Base-by-base conservation (phyloP, 1,284 basidiomycete genomes). In the Boletus sp. region DNA sequence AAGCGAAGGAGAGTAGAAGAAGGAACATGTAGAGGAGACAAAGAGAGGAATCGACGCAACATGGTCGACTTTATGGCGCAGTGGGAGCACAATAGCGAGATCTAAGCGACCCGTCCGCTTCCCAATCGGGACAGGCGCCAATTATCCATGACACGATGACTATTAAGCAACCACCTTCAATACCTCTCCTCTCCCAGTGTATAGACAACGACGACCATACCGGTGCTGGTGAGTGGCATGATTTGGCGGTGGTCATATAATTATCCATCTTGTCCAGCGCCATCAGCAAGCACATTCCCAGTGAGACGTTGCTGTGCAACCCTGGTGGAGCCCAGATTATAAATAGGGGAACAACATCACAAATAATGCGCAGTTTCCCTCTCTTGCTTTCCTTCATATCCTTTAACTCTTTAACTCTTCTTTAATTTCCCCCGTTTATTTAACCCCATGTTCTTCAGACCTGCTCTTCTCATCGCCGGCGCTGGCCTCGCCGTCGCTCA, bases 401-500 rank as follows among this genome's bases (percentile, higher is more conserved):
- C 8, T 32, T 4, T 14, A 30, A 22, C 20, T 14, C n/a, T 25
- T 26, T 30, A 30, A 26, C 35, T 13, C 34, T n/a, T n/a, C n/a
- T n/a, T n/a, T n/a, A n/a, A n/a, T n/a, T n/a, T n/a, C n/a, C n/a
- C n/a, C n/a, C n/a, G n/a, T n/a, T n/a, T n/a, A n/a, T n/a, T n/a
- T 22, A 22, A 23, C 3, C 26, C n/a, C 43, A 68, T 60, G 59
- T 58, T 64, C 33, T 52, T 69, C 54, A 52, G 53, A 48, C 17
- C 63, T 45, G 60, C 62, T 48, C 49, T 69, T 56, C 56, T 72
- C 52, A 49, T 70, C 33, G 60, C 59, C 46, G 73, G 60, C 44
- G 67, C 71, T 57, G 69, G 70, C 54, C 63, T 71, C 58, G 72
- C 66, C 52, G 68, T 68, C 56, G 76, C 76, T 23, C 70, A 73